Percentiles rank a stretch among this genome's conserved stretches.
Evolutionary conservation across 495 filamentous ascomycete species (phyloP).

Genomic region (Oleoguttula mirabilis): DNA sequence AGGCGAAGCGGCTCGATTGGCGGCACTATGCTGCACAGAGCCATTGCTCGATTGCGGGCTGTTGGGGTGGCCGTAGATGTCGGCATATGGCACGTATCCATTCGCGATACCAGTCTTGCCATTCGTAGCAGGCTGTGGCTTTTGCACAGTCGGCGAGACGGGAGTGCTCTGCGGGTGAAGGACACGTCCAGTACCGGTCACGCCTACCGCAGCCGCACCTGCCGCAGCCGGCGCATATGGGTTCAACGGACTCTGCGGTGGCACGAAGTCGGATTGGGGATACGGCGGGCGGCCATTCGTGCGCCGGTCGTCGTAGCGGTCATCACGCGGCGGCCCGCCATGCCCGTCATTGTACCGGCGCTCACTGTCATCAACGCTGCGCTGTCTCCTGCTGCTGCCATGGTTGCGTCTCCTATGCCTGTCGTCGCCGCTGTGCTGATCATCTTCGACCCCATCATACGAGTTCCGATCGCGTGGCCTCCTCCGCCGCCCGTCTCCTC

Average conservation of each 20-base stretch:
- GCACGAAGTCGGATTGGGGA: too few species aligned
- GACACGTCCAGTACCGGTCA: not conserved
- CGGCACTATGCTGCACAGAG: constrained; percentile 1
- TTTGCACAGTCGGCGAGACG: not conserved
- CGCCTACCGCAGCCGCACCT: not conserved
- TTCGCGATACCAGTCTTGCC: not conserved
- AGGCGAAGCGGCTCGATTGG: constrained; percentile 5
- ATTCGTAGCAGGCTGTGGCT: not conserved
- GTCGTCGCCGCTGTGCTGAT: constrained; percentile 14
- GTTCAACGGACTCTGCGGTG: too few species aligned
- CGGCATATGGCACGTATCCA: constrained; percentile 17
- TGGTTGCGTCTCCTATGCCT: constrained; percentile 6
- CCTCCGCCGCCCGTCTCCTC: not conserved
- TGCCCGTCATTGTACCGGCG: constrained; percentile 9
- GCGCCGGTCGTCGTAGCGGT: constrained; percentile 4
- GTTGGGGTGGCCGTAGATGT: constrained; percentile 11
- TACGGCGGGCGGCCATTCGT: not conserved
- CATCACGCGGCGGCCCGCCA: not conserved
- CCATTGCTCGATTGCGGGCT: constrained; percentile 3
- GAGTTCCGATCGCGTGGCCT: constrained; percentile 2
- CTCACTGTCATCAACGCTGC: constrained; percentile 5
- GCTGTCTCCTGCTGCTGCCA: constrained; percentile 1
- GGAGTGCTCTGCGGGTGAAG: not conserved
- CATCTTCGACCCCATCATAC: constrained; percentile 13
- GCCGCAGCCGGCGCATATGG: not conserved